A percentile compares a stretch with the other conserved stretches of the same genome.
phyloP scores from a whole-genome alignment of 2,329 filamentous ascomycete species.

The Helotiales sp. region DNA sequence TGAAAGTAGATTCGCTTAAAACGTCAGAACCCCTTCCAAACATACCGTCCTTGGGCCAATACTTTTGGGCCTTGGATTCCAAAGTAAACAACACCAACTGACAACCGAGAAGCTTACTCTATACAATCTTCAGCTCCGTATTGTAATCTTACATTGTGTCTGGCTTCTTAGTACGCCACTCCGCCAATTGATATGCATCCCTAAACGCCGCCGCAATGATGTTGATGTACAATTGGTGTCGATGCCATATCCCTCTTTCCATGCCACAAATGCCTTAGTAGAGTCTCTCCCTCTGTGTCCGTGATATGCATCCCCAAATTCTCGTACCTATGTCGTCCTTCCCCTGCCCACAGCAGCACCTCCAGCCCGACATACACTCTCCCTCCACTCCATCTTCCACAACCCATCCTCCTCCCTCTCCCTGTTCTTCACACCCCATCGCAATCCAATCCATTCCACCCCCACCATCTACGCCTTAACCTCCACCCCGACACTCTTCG shows the following conservation, averaged over 20 bases:
- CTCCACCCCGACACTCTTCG: constrained; percentile 75
- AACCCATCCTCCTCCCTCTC: neutral
- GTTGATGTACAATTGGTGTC: constrained; percentile 20
- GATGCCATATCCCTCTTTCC: neutral
- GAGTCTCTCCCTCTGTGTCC: neutral
- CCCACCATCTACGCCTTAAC: constrained; percentile 61
- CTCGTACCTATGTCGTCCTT: neutral
- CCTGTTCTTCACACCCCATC: neutral
- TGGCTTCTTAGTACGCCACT: constrained; percentile 10
- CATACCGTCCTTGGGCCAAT: too few relatives aligned
- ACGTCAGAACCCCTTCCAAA: too few relatives aligned
- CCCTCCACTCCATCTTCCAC: neutral
- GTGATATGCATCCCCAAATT: neutral
- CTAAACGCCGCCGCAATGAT: constrained; percentile 41
- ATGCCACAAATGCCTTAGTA: neutral
- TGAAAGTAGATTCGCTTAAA: too few relatives aligned
- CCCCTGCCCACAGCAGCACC: too few relatives aligned
- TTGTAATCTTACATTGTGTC: constrained; percentile 25
- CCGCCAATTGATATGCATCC: constrained; percentile 21
- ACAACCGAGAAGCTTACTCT: neutral
- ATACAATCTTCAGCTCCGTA: constrained; percentile 19
- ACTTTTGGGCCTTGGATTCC: too few relatives aligned
- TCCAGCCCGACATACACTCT: too few relatives aligned
- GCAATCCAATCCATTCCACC: neutral
- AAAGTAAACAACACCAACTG: too few relatives aligned